Conservation (phyloP, 352 stramenopile species). For the Pythium pyrilobum region DNA sequence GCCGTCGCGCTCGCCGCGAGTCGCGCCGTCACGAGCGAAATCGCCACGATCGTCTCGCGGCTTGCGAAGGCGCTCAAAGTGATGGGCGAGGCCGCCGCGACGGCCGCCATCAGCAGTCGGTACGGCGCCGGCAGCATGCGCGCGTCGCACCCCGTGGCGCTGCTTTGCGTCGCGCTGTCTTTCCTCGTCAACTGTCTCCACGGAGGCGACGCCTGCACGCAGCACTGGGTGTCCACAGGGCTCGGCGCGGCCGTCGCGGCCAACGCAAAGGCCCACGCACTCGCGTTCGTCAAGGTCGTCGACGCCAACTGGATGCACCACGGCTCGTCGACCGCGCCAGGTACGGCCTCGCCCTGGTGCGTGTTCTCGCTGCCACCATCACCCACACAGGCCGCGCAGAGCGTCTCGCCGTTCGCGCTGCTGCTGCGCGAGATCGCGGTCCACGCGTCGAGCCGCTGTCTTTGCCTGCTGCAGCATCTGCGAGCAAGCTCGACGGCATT, state of each 20-base stretch:
- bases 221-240: constrained; percentile 23
- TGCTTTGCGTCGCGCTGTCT: constrained; percentile 11
- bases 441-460: constrained; percentile 9
- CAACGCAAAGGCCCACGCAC: constrained; percentile 25
- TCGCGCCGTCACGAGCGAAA: neutral
- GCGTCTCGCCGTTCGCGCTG: constrained; percentile 28
- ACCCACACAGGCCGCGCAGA: neutral
- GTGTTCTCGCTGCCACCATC: neutral
- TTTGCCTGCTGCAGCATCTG: constrained; percentile 17
- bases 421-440: constrained; percentile 25
- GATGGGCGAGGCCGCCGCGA: constrained; percentile 19
- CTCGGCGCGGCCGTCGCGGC: constrained; percentile 21
- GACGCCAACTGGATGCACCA: constrained; percentile 35
- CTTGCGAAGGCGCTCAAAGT: constrained; percentile 25
- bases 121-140: constrained; percentile 1
- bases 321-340: constrained; percentile 3
- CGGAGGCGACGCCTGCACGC: constrained; percentile 26
- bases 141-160: neutral
- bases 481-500: constrained; percentile 27
- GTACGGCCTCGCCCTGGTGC: neutral
- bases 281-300: constrained; percentile 29
- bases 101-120: constrained; percentile 6
- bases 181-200: constrained; percentile 40
- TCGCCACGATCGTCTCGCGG: constrained; percentile 21
- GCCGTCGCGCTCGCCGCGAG: neutral